Percentiles rank a stretch among this genome's conserved stretches.
Conservation (phyloP, 805 yeast genomes). For the Cyberlindnera mississippiensis region DNA sequence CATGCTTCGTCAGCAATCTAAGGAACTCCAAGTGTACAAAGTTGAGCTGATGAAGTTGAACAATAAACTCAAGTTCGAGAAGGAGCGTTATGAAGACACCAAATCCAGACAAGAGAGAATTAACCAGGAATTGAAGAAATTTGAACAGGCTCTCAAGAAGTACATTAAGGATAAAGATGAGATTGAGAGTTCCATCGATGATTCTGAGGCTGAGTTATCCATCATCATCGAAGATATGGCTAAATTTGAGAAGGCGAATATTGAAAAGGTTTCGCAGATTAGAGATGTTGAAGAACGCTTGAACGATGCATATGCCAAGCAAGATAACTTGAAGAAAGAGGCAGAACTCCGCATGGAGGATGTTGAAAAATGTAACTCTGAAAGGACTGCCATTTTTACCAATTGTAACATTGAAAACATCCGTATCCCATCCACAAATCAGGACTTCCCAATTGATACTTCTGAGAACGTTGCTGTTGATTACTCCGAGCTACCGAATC, state of each 20-base stretch:
- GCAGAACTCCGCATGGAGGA: conserved; percentile 46
- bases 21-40: conserved; percentile 56
- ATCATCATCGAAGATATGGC: conserved; percentile 34
- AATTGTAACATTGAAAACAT: conserved; percentile 72
- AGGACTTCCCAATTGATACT: conserved; percentile 52
- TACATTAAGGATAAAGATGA: conserved; percentile 29
- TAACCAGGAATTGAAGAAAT: conserved; percentile 27
- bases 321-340: conserved; percentile 32
- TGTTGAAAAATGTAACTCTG: conserved; percentile 48
- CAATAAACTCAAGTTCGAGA: conserved; percentile 62
- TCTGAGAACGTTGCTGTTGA: conserved; percentile 48
- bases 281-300: conserved; percentile 47
- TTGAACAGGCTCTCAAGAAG: conserved; percentile 21
- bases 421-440: conserved; percentile 36
- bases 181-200: conserved; percentile 30
- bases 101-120: conserved; percentile 42
- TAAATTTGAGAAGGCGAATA: conserved; percentile 30
- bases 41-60: conserved; percentile 59
- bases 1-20: conserved; percentile 48
- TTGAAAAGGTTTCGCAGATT: conserved; percentile 30
- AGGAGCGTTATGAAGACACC: conserved; percentile 53
- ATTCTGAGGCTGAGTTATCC: conserved; percentile 40
- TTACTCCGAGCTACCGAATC: conserved; percentile 45
- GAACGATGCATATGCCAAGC: conserved; percentile 31
- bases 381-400: conserved; percentile 55